Evolutionary conservation across 1,284 basidiomycete species (phyloP).

Genomic region (Salmacisia buchloeana): DNA sequence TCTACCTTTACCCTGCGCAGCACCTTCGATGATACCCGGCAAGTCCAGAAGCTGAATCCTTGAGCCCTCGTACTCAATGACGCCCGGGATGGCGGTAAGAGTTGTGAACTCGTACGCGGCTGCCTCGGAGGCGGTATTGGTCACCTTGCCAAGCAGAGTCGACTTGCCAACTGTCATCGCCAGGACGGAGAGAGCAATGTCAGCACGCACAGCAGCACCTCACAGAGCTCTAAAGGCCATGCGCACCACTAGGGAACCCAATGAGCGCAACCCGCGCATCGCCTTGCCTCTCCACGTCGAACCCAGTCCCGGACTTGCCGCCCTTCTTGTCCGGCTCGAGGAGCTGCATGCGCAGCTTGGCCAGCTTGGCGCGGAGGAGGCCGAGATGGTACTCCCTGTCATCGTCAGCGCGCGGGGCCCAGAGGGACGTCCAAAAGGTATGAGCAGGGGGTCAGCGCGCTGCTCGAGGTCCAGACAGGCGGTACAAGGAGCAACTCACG

Average conservation of each 20-base stretch:
- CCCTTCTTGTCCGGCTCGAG: conserved; percentile 42
- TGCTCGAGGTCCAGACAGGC: neutral
- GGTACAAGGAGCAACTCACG: conserved; percentile 18
- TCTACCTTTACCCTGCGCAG: conserved; percentile 71
- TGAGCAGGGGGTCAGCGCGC: no score
- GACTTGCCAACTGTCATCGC: conserved; percentile 76
- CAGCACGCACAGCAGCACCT: neutral
- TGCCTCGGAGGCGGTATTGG: conserved; percentile 78
- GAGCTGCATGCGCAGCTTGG: conserved; percentile 44
- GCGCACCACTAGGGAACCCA: conserved; percentile 49
- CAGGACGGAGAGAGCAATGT: conserved; percentile 59
- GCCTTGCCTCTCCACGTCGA: conserved; percentile 46
- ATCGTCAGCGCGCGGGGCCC: no score
- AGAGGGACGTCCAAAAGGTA: no score
- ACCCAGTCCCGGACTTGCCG: conserved; percentile 40
- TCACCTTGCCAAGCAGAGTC: conserved; percentile 83
- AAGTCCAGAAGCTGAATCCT: conserved; percentile 63
- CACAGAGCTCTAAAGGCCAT: no score
- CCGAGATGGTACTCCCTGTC: conserved; percentile 36
- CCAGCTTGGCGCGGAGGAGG: conserved; percentile 42
- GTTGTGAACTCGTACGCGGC: conserved; percentile 97
- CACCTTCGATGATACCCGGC: conserved; percentile 96
- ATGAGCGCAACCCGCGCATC: conserved; percentile 71
- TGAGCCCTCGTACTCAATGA: conserved; percentile 54
- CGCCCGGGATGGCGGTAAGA: conserved; percentile 58